These are phyloP conservation scores for Linnemannia elongata DNA, from an alignment of 192 early-diverging fungal species.

Conservation along the genomic window DNA sequence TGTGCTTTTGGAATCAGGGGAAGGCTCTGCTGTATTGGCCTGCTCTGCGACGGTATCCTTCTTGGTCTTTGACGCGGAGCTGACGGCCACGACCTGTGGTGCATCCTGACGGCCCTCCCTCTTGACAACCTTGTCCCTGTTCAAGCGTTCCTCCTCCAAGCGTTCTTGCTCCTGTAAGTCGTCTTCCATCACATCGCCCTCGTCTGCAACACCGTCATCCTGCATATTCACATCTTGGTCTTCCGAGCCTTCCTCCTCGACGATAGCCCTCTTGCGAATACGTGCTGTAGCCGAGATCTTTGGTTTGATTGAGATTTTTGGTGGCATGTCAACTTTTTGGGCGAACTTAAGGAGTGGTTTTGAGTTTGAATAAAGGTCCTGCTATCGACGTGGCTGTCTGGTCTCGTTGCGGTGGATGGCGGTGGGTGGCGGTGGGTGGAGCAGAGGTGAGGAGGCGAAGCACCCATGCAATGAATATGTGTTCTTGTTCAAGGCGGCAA, in stretches of 20 bases:
- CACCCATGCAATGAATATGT: neutral
- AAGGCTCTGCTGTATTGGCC: neutral
- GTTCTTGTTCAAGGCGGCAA: neutral
- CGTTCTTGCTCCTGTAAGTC: slow-evolving; percentile 35
- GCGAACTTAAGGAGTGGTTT: neutral
- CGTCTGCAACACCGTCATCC: slow-evolving; percentile 11
- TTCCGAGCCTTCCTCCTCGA: slow-evolving; percentile 28
- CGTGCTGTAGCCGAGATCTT: slow-evolving; percentile 28
- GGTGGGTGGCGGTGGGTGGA: neutral
- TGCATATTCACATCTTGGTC: slow-evolving; percentile 16
- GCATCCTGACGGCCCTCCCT: slow-evolving; percentile 13
- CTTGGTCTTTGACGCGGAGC: slow-evolving; percentile 4
- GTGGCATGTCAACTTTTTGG: slow-evolving; percentile 25
- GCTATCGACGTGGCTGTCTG: neutral
- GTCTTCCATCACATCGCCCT: slow-evolving; percentile 37
- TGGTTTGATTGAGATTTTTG: slow-evolving; percentile 46
- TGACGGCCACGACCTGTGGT: neutral
- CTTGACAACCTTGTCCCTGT: slow-evolving; percentile 10
- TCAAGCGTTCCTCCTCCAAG: slow-evolving; percentile 43
- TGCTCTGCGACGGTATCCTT: neutral
- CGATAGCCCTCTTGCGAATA: slow-evolving; percentile 27
- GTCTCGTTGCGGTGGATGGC: neutral
- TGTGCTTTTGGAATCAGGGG: neutral
- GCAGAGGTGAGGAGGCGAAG: slow-evolving; percentile 3
- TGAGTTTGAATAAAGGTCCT: neutral